Conservation (phyloP, 2,329 filamentous ascomycete genomes). For the Thelonectria blattea region DNA sequence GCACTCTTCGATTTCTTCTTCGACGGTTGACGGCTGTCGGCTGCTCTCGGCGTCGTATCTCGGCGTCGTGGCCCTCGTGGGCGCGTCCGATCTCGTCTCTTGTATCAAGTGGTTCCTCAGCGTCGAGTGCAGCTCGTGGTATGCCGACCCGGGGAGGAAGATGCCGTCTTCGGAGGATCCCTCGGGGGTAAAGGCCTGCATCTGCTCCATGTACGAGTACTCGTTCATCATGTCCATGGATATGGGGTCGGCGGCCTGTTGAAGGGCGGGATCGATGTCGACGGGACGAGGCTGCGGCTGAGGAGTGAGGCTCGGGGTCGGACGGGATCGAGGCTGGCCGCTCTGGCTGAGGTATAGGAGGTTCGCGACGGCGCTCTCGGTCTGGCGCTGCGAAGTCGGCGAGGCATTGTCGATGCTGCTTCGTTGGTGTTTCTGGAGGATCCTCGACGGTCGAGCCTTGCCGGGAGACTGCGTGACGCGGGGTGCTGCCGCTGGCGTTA, state of each 20-base stretch:
- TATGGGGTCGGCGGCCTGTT: slow-evolving; percentile 28
- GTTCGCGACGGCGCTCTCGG: slow-evolving; percentile 45
- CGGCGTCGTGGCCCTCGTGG: slow-evolving; percentile 40
- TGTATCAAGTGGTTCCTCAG: slow-evolving; percentile 53
- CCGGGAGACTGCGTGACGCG: not conserved
- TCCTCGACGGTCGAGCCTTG: not conserved
- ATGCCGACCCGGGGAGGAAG: slow-evolving; percentile 54
- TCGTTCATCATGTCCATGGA: slow-evolving; percentile 29
- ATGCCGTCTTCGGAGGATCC: slow-evolving; percentile 48
- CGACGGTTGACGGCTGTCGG: not conserved
- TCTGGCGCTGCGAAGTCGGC: slow-evolving; percentile 38
- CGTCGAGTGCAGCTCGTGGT: slow-evolving; percentile 53
- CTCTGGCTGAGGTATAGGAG: slow-evolving; percentile 45
- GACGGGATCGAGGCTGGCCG: slow-evolving; percentile 26
- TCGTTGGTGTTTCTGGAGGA: slow-evolving; percentile 7
- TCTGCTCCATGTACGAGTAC: slow-evolving; percentile 34
- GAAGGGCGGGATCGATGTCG: slow-evolving; percentile 31
- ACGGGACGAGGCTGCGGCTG: not conserved
- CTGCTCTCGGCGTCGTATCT: slow-evolving; percentile 24
- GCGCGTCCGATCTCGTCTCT: slow-evolving; percentile 48
- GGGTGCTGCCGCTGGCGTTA: too few relatives aligned
- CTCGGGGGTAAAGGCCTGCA: slow-evolving; percentile 43
- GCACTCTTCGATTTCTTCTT: slow-evolving; percentile 19
- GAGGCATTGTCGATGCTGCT: slow-evolving; percentile 19
- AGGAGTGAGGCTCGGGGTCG: not conserved